These are phyloP conservation scores for Heimioporus sp. DNA, from an alignment of 768 basidiomycete species.

Conservation along the genomic window DNA sequence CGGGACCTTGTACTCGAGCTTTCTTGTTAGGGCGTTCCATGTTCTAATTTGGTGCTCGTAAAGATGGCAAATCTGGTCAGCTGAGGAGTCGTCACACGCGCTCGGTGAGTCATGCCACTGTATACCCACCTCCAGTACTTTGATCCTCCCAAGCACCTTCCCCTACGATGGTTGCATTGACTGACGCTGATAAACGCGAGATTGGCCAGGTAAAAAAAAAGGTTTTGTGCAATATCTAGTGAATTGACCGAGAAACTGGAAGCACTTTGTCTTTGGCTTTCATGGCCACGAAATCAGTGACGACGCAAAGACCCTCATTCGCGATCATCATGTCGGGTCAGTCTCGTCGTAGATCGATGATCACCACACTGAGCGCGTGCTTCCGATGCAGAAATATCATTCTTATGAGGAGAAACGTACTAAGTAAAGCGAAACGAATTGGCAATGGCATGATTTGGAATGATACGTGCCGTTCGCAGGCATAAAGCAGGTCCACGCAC, in stretches of 20 bases:
- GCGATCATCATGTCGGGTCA: constrained; percentile 59
- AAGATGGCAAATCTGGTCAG: no score
- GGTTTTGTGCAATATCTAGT: no score
- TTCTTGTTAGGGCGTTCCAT: constrained; percentile 3
- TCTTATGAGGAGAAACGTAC: constrained; percentile 65
- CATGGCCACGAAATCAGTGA: constrained; percentile 53
- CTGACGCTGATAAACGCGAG: constrained; percentile 40
- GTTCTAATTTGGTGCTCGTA: no score
- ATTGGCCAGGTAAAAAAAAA: constrained; percentile 45
- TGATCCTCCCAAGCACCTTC: no score
- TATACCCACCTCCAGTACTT: no score
- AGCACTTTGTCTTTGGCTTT: constrained; percentile 76
- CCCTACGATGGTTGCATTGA: constrained; percentile 23
- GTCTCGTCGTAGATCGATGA: constrained; percentile 1
- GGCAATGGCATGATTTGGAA: no score
- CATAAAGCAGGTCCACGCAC: constrained; percentile 45
- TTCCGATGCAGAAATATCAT: constrained; percentile 51
- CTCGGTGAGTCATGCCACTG: no score
- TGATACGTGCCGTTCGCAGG: constrained; percentile 39
- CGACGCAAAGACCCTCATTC: constrained; percentile 54
- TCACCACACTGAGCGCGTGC: not conserved
- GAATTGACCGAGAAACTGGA: not conserved
- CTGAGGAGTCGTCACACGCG: no score
- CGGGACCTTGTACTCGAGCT: constrained; percentile 6
- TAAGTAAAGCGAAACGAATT: constrained; percentile 33